Percentiles rank a stretch among this genome's conserved stretches.
These are phyloP conservation scores for Poterioochromonas sp. DNA, from an alignment of 352 stramenopile genomes.

Conservation along the genomic window DNA sequence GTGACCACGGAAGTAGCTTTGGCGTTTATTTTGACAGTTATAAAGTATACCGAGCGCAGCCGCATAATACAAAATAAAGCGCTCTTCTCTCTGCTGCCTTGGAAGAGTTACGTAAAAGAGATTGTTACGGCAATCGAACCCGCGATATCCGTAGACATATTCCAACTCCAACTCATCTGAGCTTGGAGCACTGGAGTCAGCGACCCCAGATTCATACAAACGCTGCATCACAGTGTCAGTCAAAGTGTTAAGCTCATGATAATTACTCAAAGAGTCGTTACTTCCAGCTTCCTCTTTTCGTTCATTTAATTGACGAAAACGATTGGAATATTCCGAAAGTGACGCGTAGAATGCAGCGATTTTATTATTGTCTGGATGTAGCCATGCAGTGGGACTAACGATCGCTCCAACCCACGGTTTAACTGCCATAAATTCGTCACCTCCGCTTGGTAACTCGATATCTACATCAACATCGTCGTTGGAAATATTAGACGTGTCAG, in stretches of 20 bases:
- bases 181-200: neutral
- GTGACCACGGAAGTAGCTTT: slow-evolving; percentile 63
- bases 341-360: slow-evolving; percentile 48
- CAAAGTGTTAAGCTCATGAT: neutral
- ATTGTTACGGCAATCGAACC: slow-evolving; percentile 29
- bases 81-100: neutral
- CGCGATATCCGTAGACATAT: slow-evolving; percentile 42
- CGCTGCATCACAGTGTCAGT: neutral
- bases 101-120: slow-evolving; percentile 27
- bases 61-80: slow-evolving; percentile 63
- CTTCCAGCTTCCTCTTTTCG: neutral
- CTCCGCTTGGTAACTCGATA: slow-evolving; percentile 35
- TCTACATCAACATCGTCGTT: slow-evolving; percentile 1
- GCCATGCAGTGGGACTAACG: slow-evolving; percentile 58
- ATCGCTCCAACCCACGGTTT: slow-evolving; percentile 75
- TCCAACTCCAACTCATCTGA: slow-evolving; percentile 53
- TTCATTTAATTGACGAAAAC: neutral
- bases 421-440: slow-evolving; percentile 76
- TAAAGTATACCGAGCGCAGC: slow-evolving; percentile 65
- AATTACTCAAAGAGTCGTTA: neutral
- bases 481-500: too few relatives aligned
- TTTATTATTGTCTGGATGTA: slow-evolving; percentile 54
- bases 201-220: slow-evolving; percentile 11
- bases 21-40: slow-evolving; percentile 59
- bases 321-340: slow-evolving; percentile 4